Conservation (phyloP, 306 rosid genomes). For the Medicago arabica region DNA sequence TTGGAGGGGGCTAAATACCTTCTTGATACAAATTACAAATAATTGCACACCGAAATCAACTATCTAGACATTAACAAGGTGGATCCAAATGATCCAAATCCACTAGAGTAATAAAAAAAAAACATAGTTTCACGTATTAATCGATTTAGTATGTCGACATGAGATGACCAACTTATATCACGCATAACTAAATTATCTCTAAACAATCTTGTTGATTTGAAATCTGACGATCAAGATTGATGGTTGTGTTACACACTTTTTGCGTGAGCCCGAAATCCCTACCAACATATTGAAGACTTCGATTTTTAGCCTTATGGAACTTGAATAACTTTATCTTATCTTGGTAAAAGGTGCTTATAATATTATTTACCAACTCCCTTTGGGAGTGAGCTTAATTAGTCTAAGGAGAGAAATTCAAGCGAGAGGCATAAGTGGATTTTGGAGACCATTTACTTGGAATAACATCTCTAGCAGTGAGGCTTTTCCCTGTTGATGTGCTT, state of each 20-base stretch:
- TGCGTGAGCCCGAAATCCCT: too few species aligned
- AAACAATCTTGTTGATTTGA: neutral
- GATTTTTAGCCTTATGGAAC: slow-evolving; percentile 1
- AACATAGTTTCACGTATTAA: too few species aligned
- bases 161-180: neutral
- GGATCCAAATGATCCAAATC: too few species aligned
- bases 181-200: neutral
- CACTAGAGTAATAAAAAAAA: too few species aligned
- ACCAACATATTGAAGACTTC: too few species aligned
- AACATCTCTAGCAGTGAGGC: slow-evolving; percentile 72
- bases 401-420: slow-evolving; percentile 59
- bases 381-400: neutral
- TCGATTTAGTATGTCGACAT: neutral
- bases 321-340: slow-evolving; percentile 13
- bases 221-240: too few species aligned
- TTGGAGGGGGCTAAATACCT: slow-evolving; percentile 52
- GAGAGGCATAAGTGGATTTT: slow-evolving; percentile 77
- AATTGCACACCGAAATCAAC: slow-evolving; percentile 29
- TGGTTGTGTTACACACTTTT: too few species aligned
- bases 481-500: slow-evolving; percentile 65
- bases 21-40: slow-evolving; percentile 43
- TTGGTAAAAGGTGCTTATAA: slow-evolving; percentile 10
- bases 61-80: neutral
- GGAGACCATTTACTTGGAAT: slow-evolving; percentile 87
- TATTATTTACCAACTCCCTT: slow-evolving; percentile 4